These are phyloP conservation scores for Lachnellula hyalina DNA, from an alignment of 2,329 filamentous ascomycete genomes.

Conservation along the genomic window DNA sequence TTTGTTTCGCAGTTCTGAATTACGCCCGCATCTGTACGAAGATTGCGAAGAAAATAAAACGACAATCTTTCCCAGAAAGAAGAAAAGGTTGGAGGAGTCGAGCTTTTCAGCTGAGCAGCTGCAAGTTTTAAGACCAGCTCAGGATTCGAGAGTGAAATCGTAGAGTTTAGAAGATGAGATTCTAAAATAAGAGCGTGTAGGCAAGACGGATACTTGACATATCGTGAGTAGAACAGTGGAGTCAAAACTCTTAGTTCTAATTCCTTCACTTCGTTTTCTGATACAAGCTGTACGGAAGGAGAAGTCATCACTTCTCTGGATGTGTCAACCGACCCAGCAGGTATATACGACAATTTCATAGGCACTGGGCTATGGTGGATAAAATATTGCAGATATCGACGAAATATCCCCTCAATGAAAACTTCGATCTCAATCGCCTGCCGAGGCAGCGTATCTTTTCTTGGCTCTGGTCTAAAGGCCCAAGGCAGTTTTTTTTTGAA, in stretches of 20 bases:
- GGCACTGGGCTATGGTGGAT: slow-evolving; percentile 42
- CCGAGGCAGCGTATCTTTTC: slow-evolving; percentile 49
- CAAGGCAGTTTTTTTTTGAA: slow-evolving; percentile 54
- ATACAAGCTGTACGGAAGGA: slow-evolving; percentile 18
- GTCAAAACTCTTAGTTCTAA: slow-evolving; percentile 56
- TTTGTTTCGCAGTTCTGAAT: background rate
- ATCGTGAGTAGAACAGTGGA: slow-evolving; percentile 62
- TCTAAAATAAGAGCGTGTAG: slow-evolving; percentile 58
- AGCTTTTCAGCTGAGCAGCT: background rate
- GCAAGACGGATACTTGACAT: slow-evolving; percentile 57
- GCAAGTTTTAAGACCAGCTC: background rate
- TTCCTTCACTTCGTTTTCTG: slow-evolving; percentile 23
- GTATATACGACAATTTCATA: slow-evolving; percentile 48
- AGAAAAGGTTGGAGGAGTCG: background rate
- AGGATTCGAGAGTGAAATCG: slow-evolving; percentile 12
- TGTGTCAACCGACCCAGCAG: slow-evolving; percentile 42
- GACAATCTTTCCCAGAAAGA: background rate
- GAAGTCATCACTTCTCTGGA: slow-evolving; percentile 37
- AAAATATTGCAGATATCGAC: slow-evolving; percentile 43
- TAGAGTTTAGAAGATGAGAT: slow-evolving; percentile 13
- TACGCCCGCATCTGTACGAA: background rate
- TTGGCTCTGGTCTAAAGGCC: slow-evolving; percentile 60
- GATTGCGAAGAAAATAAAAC: background rate
- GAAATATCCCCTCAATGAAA: slow-evolving; percentile 42
- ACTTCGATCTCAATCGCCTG: slow-evolving; percentile 46